Evolutionary conservation across 169 alveolate genomes (phyloP), one percentile per base, ranked within the genome.

Genomic region (Besnoitia besnoiti): DNA sequence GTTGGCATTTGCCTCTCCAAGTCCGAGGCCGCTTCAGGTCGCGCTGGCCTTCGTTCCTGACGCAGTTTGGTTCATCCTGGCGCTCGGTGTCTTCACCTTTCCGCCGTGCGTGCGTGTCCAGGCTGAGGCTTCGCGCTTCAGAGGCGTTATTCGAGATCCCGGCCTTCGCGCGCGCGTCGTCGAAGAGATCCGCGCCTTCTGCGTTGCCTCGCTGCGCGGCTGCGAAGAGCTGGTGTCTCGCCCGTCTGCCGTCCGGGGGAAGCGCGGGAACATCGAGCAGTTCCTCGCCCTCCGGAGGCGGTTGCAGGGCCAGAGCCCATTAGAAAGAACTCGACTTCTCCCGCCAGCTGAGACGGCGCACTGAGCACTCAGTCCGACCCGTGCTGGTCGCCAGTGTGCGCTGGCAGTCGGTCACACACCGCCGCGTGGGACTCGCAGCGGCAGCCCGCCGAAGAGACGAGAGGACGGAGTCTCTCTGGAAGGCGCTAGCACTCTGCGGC

Each of bases 61-160:
- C n/a, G 24, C 24, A 51, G 14, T n/a, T n/a, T n/a, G n/a, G n/a
- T n/a, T n/a, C n/a, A n/a, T n/a, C n/a, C n/a, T n/a, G n/a, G n/a
- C n/a, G n/a, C n/a, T n/a, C n/a, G n/a, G n/a, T n/a, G n/a, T 16
- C 49, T 76, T 76, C 49, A 16, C n/a, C 27, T 39, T 19, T 61
- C 35, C 37, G 37, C 37, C 37, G 37, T 61, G 77, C 21, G 5
- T n/a, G 30, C 46, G n/a, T n/a, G n/a, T 67, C 40, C 40, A 77
- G 87, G 87, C 87, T 0, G 87, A 77, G 55, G 87, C 87, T 1
- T 39, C 87, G n/a, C 87, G 87, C 16, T 77, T 37, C 59, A 37
- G 47, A 21, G 87, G 87, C 14, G 87, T 77, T 12, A 42, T 77
- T 40, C 55, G 59, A 24, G 87, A 77, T 40, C 35, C 50, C 4